phyloP scores from a whole-genome alignment of 2,329 filamentous ascomycete species.

The Fusarium palustre region DNA sequence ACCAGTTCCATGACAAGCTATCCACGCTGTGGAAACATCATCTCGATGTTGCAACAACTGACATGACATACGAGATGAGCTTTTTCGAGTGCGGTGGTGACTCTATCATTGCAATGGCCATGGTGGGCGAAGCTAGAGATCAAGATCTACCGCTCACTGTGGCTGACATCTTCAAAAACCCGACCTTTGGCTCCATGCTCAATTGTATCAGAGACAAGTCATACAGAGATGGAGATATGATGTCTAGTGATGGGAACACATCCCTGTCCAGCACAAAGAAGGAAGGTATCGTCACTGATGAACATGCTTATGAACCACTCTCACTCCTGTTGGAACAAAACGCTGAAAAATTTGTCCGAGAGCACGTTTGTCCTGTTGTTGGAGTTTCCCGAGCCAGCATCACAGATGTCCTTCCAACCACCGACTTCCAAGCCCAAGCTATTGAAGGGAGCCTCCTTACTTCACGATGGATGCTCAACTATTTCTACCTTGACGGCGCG shows the following conservation, averaged over 20 bases:
- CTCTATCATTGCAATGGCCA: slow-evolving; percentile 42
- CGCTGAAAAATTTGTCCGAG: slow-evolving; percentile 26
- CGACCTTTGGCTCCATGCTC: slow-evolving; percentile 25
- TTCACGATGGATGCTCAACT: slow-evolving; percentile 41
- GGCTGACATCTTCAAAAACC: slow-evolving; percentile 41
- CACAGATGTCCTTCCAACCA: slow-evolving; percentile 38
- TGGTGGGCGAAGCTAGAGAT: slow-evolving; percentile 34
- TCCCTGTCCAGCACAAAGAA: slow-evolving; percentile 6
- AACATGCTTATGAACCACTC: slow-evolving; percentile 17
- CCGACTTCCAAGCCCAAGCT: slow-evolving; percentile 37
- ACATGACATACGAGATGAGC: slow-evolving; percentile 22
- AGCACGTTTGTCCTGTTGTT: slow-evolving; percentile 29
- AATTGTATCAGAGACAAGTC: slow-evolving; percentile 18
- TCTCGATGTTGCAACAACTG: slow-evolving; percentile 5
- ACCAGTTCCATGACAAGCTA: slow-evolving; percentile 27
- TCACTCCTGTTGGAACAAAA: slow-evolving; percentile 13
- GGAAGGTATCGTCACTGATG: not conserved
- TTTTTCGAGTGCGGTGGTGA: slow-evolving; percentile 40
- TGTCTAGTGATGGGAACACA: slow-evolving; percentile 4
- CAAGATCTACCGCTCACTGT: slow-evolving; percentile 30
- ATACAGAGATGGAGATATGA: slow-evolving; percentile 20
- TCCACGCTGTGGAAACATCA: slow-evolving; percentile 24
- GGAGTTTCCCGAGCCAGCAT: slow-evolving; percentile 41
- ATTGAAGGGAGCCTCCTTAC: slow-evolving; percentile 27
- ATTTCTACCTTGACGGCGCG: slow-evolving; percentile 21